These are phyloP conservation scores for Neoscytalidium dimidiatum DNA, from an alignment of 2,329 filamentous ascomycete species.

Conservation along the genomic window DNA sequence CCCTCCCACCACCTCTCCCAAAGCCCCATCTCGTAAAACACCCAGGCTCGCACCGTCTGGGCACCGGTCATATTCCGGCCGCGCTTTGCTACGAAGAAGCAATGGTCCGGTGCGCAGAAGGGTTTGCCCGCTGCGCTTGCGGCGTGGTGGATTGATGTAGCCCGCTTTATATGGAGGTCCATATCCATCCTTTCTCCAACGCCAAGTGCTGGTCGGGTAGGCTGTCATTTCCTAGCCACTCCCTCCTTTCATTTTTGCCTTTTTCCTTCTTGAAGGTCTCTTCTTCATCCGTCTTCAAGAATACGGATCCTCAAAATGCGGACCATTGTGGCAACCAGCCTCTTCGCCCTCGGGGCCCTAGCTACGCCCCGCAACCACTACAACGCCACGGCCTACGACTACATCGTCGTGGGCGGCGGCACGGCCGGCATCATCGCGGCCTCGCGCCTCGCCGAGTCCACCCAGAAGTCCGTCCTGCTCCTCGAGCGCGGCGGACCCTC, in stretches of 20 bases:
- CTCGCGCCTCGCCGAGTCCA: conserved; percentile 64
- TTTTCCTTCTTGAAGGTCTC: background rate
- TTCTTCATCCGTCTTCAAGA: background rate
- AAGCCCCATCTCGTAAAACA: conserved; percentile 1
- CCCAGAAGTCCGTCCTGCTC: conserved; percentile 65
- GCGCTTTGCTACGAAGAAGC: background rate
- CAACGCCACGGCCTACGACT: conserved; percentile 57
- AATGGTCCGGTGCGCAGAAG: background rate
- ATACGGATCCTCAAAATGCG: background rate
- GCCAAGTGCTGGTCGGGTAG: background rate
- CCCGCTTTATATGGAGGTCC: background rate
- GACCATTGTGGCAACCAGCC: background rate
- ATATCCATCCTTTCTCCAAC: background rate
- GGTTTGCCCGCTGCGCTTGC: background rate
- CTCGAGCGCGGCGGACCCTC: conserved; percentile 54
- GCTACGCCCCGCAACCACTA: too few species aligned
- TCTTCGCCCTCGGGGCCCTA: background rate
- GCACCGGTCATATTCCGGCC: background rate
- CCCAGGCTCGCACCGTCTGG: background rate
- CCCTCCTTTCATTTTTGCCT: background rate
- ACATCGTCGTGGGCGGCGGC: conserved; percentile 64
- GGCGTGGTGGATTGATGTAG: background rate
- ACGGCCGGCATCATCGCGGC: conserved; percentile 63
- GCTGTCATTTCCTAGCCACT: background rate
- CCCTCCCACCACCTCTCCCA: background rate